These are phyloP conservation scores for Cytidiella melzeri DNA, from an alignment of 768 basidiomycete species.

Conservation along the genomic window DNA sequence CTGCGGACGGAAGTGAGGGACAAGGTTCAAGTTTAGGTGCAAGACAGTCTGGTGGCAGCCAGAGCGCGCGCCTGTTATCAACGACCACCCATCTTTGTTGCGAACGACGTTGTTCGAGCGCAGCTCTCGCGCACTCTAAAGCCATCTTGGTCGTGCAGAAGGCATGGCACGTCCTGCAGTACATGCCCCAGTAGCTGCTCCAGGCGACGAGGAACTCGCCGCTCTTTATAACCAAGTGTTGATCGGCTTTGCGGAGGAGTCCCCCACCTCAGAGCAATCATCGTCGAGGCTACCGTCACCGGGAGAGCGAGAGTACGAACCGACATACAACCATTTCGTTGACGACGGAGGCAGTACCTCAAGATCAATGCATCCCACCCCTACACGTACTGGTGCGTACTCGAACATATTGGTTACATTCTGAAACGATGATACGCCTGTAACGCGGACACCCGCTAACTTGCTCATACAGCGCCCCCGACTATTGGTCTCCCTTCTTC, in stretches of 20 bases:
- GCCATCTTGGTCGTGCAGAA: conserved; percentile 6
- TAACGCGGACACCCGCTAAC: not conserved
- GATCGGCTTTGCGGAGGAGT: conserved; percentile 55
- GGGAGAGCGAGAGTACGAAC: conserved; percentile 19
- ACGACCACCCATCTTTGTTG: too few species aligned
- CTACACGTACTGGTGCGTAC: not conserved
- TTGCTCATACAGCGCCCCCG: conserved; percentile 12
- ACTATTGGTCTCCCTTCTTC: conserved; percentile 18
- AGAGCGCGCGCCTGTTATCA: too few species aligned
- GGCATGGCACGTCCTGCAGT: conserved; percentile 33
- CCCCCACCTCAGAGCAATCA: conserved; percentile 22
- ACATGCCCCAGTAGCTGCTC: conserved; percentile 32
- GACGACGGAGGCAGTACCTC: conserved; percentile 20
- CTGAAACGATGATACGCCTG: not conserved
- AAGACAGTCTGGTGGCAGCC: too few species aligned
- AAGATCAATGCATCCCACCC: conserved; percentile 12
- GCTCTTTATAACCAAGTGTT: conserved; percentile 72
- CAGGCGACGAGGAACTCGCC: conserved; percentile 67
- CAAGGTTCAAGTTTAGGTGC: too few species aligned
- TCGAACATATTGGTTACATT: conserved; percentile 1
- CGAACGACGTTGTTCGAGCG: too few species aligned
- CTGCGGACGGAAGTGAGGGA: too few species aligned
- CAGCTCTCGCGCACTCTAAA: conserved; percentile 1
- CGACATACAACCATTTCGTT: conserved; percentile 18
- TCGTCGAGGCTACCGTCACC: conserved; percentile 14